phyloP scores from a whole-genome alignment of 2,329 filamentous ascomycete species.

The Apiospora sp. region DNA sequence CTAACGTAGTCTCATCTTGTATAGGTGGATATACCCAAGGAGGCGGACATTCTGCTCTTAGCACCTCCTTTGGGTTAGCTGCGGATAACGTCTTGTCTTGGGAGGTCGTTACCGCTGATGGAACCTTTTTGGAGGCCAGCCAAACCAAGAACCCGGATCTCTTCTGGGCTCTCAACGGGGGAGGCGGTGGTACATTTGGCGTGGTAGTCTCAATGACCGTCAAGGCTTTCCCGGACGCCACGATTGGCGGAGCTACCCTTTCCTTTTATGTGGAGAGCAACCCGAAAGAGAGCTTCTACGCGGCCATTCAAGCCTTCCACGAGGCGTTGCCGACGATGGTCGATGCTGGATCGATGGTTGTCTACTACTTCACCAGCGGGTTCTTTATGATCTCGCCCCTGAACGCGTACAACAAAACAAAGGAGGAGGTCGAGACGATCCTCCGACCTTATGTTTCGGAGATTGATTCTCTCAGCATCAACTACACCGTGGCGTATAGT shows the following conservation, averaged over 20 bases:
- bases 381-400: conserved; percentile 35
- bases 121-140: conserved; percentile 47
- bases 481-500: conserved; percentile 36
- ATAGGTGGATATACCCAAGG: conserved; percentile 66
- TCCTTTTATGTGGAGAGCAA: conserved; percentile 31
- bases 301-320: conserved; percentile 36
- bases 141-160: conserved; percentile 54
- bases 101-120: conserved; percentile 51
- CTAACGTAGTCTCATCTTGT: not conserved
- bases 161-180: conserved; percentile 61
- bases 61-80: conserved; percentile 62
- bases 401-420: conserved; percentile 41
- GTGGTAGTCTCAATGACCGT: conserved; percentile 48
- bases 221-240: conserved; percentile 33
- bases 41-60: conserved; percentile 64
- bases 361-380: conserved; percentile 35
- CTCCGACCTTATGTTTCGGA: conserved; percentile 37
- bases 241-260: conserved; percentile 35
- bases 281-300: conserved; percentile 32
- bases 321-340: conserved; percentile 36
- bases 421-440: conserved; percentile 38
- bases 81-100: conserved; percentile 64
- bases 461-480: conserved; percentile 37
- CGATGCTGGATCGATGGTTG: conserved; percentile 36
- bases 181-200: conserved; percentile 58